Percentiles rank a stretch among this genome's conserved stretches.
These are phyloP conservation scores for Paramecium sonneborni DNA, from an alignment of 73 alveolate genomes.

Conservation along the genomic window DNA sequence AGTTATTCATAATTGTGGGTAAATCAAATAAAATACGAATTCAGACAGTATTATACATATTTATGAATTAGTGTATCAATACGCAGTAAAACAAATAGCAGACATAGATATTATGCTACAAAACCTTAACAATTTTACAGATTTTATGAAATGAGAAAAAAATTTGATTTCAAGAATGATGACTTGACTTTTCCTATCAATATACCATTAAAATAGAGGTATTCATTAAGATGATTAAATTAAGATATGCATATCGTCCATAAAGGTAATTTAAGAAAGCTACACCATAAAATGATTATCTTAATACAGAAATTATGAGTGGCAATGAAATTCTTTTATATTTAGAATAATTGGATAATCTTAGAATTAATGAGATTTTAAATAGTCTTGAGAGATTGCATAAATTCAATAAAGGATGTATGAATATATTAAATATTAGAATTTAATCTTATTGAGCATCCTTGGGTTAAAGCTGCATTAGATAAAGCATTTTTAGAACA, in stretches of 20 bases:
- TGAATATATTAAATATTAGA: background rate
- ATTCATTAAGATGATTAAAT: background rate
- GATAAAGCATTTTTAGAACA: background rate
- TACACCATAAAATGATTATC: constrained; percentile 5
- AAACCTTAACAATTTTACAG: background rate
- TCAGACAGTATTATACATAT: background rate
- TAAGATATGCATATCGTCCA: constrained; percentile 42
- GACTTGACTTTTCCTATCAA: constrained; percentile 39
- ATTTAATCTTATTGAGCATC: constrained; percentile 27
- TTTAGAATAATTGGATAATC: background rate
- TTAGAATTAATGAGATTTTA: background rate
- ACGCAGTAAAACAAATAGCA: background rate
- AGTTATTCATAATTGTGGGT: constrained; percentile 35
- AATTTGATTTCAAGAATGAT: constrained; percentile 46
- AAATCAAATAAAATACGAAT: background rate
- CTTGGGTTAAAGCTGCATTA: constrained; percentile 41
- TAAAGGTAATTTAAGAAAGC: background rate
- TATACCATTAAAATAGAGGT: constrained; percentile 36
- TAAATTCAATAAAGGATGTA: background rate
- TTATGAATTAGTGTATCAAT: background rate
- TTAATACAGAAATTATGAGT: constrained; percentile 21
- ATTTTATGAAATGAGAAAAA: background rate
- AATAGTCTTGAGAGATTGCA: constrained; percentile 13
- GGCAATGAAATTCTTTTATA: constrained; percentile 35
- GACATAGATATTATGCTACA: background rate